phyloP scores from a whole-genome alignment of 768 basidiomycete species.

The Mrakia gelida region DNA sequence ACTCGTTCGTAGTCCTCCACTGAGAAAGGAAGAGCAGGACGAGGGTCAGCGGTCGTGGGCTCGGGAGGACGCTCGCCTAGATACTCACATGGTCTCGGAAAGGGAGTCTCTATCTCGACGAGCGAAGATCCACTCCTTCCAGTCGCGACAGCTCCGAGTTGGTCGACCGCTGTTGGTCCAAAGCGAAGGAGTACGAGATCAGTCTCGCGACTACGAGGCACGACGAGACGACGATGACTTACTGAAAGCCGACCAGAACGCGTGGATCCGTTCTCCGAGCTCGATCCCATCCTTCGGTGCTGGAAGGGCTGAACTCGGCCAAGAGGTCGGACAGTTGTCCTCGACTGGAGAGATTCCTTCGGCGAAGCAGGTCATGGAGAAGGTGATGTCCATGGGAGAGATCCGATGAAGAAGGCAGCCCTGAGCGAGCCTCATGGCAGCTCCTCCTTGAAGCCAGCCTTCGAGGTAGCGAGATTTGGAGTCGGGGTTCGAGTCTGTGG shows the following conservation, averaged over 20 bases:
- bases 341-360: not conserved
- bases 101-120: not conserved
- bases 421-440: not conserved
- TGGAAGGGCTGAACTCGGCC: not conserved
- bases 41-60: no score
- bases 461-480: not conserved
- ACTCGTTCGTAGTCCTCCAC: conserved; percentile 7
- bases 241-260: not conserved
- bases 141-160: not conserved
- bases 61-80: no score
- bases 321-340: not conserved
- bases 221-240: not conserved
- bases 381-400: not conserved
- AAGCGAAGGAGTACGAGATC: not conserved
- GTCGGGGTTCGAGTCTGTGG: not conserved
- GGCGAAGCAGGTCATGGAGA: not conserved
- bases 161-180: not conserved
- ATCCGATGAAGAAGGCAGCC: not conserved
- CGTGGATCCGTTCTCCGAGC: not conserved
- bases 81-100: not conserved
- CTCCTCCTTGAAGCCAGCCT: not conserved
- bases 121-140: not conserved
- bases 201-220: not conserved
- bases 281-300: not conserved
- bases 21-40: no score